phyloP scores from a whole-genome alignment of 768 basidiomycete species.

The Austroboletus eburneus region DNA sequence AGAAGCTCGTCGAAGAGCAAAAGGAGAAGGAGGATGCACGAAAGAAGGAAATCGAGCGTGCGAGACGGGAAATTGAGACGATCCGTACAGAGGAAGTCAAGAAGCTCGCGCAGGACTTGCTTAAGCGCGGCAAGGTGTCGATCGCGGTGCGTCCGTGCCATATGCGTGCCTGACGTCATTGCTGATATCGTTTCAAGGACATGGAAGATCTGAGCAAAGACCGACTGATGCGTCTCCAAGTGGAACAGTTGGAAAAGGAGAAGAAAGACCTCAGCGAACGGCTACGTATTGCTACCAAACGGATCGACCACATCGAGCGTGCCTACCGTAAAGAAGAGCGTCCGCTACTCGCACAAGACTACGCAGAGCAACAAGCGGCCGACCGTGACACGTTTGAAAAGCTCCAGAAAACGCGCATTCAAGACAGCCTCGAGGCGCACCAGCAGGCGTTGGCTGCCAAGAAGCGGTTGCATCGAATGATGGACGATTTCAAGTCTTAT shows the following conservation, averaged over 20 bases:
- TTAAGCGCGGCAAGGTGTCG: slow-evolving; percentile 73
- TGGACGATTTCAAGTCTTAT: slow-evolving; percentile 59
- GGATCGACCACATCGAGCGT: slow-evolving; percentile 92
- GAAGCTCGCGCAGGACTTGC: slow-evolving; percentile 80
- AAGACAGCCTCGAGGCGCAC: slow-evolving; percentile 54
- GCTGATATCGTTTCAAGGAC: slow-evolving; percentile 42
- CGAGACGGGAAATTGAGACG: slow-evolving; percentile 61
- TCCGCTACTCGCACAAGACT: slow-evolving; percentile 81
- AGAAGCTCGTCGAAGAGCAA: slow-evolving; percentile 66
- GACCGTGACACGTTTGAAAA: slow-evolving; percentile 70
- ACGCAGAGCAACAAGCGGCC: slow-evolving; percentile 74
- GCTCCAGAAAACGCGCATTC: slow-evolving; percentile 53
- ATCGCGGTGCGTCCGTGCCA: slow-evolving; percentile 50
- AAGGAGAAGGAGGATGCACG: slow-evolving; percentile 57
- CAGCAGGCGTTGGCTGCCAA: slow-evolving; percentile 70
- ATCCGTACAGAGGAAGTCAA: slow-evolving; percentile 69
- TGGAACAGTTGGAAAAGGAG: slow-evolving; percentile 95
- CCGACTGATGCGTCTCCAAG: slow-evolving; percentile 83
- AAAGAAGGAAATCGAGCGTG: slow-evolving; percentile 72
- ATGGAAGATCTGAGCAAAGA: slow-evolving; percentile 83
- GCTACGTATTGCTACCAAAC: slow-evolving; percentile 78
- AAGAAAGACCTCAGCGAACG: slow-evolving; percentile 83
- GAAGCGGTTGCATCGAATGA: slow-evolving; percentile 66
- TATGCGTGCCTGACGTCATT: slow-evolving; percentile 2
- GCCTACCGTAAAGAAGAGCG: slow-evolving; percentile 92